Conservation (phyloP, 2,329 filamentous ascomycete species). For the Penicillium fuscoglaucum region DNA sequence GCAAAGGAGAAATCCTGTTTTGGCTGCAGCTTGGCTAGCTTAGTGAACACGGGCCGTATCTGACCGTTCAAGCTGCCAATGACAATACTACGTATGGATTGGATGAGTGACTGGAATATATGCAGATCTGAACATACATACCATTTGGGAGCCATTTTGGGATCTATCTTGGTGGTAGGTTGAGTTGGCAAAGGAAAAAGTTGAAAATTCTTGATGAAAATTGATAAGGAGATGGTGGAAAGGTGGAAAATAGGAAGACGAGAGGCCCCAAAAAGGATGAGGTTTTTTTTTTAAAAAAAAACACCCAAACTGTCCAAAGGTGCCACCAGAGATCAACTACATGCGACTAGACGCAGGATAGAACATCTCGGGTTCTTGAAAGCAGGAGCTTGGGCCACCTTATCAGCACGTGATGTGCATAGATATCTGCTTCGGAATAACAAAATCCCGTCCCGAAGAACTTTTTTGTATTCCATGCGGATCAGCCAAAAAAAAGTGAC, state of each 20-base stretch:
- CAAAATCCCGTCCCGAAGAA: slow-evolving; percentile 34
- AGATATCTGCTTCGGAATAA: slow-evolving; percentile 34
- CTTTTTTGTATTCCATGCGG: slow-evolving; percentile 39
- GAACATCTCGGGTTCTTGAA: slow-evolving; percentile 8
- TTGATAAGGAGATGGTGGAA: not conserved
- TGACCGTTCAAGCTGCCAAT: slow-evolving; percentile 81
- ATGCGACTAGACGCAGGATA: not conserved
- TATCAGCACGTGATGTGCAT: slow-evolving; percentile 30
- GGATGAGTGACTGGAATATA: slow-evolving; percentile 18
- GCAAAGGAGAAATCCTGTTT: slow-evolving; percentile 90
- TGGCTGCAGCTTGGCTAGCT: slow-evolving; percentile 74
- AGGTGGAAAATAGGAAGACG: not conserved
- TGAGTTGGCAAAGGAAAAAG: not conserved
- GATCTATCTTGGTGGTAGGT: not conserved
- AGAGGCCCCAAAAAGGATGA: not conserved
- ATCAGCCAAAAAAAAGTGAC: slow-evolving; percentile 21
- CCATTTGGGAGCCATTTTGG: slow-evolving; percentile 59
- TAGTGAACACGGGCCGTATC: slow-evolving; percentile 72
- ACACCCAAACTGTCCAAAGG: not conserved
- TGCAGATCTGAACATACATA: slow-evolving; percentile 34
- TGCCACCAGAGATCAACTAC: not conserved
- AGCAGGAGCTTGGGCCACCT: slow-evolving; percentile 39
- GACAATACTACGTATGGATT: slow-evolving; percentile 58
- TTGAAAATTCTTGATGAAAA: not conserved
- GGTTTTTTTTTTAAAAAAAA: not conserved